These are phyloP conservation scores for Colletotrichum noveboracense DNA, from an alignment of 2,329 filamentous ascomycete genomes.

Conservation along the genomic window DNA sequence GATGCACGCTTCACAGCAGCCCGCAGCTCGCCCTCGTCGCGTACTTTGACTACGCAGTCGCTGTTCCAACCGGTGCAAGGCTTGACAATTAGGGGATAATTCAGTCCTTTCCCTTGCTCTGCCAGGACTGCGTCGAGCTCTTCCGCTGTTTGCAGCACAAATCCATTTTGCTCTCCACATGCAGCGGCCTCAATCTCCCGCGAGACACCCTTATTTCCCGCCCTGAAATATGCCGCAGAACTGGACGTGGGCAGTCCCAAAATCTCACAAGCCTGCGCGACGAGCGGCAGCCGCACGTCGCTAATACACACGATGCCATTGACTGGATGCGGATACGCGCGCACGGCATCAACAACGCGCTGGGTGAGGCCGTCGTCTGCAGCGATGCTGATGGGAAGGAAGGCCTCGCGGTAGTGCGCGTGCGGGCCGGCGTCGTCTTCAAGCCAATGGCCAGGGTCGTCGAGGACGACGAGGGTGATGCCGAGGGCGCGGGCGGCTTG, in stretches of 20 bases:
- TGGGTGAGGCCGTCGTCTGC: constrained; percentile 28
- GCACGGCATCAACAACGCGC: constrained; percentile 34
- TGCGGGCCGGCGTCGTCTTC: constrained; percentile 25
- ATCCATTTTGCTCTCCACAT: constrained; percentile 20
- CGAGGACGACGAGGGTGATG: constrained; percentile 40
- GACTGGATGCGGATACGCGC: constrained; percentile 22
- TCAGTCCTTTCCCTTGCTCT: neutral
- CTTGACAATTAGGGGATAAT: constrained; percentile 40
- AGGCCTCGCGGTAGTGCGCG: constrained; percentile 34
- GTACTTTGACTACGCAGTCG: constrained; percentile 36
- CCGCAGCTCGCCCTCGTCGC: constrained; percentile 29
- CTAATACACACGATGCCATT: constrained; percentile 41
- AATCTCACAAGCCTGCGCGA: constrained; percentile 34
- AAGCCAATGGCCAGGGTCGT: constrained; percentile 43
- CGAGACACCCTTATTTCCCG: constrained; percentile 33
- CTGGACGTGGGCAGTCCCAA: constrained; percentile 36
- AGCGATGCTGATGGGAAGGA: constrained; percentile 33
- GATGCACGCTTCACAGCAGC: constrained; percentile 25
- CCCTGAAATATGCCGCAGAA: constrained; percentile 28
- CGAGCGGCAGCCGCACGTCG: constrained; percentile 31
- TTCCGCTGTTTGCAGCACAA: neutral
- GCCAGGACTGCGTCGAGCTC: constrained; percentile 22
- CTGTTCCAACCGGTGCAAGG: constrained; percentile 36
- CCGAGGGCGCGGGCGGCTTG: constrained; percentile 30
- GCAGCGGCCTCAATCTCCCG: constrained; percentile 24